These are phyloP conservation scores for Entoloma clypeatum DNA, from an alignment of 1,284 basidiomycete genomes.

Conservation along the genomic window DNA sequence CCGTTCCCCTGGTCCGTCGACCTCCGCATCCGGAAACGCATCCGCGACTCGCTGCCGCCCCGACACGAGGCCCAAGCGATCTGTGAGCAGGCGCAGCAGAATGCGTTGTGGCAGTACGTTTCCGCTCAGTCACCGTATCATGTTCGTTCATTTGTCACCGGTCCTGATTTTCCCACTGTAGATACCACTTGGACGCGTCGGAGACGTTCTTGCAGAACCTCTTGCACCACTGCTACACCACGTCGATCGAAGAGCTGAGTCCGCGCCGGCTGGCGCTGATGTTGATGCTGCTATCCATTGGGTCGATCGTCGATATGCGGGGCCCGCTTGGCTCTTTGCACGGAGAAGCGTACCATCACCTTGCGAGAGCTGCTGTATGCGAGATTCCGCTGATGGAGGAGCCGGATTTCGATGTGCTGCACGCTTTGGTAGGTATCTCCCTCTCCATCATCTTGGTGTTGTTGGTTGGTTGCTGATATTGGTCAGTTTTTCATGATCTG, in stretches of 20 bases:
- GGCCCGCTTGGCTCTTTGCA: slow-evolving; percentile 47
- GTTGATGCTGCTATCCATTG: slow-evolving; percentile 66
- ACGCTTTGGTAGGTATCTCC: slow-evolving; percentile 46
- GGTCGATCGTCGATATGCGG: slow-evolving; percentile 59
- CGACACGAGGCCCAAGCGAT: slow-evolving; percentile 51
- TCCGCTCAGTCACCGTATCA: no score
- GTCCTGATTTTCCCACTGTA: no score
- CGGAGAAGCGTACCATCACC: slow-evolving; percentile 63
- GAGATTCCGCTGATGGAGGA: slow-evolving; percentile 68
- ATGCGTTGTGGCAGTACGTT: slow-evolving; percentile 69
- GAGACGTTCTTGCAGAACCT: slow-evolving; percentile 64
- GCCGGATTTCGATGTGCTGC: slow-evolving; percentile 61
- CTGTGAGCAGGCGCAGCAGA: slow-evolving; percentile 56
- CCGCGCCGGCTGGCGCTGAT: slow-evolving; percentile 60
- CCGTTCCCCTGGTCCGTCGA: slow-evolving; percentile 60
- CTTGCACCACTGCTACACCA: slow-evolving; percentile 60
- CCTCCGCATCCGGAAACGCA: slow-evolving; percentile 53
- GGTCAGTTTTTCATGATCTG: slow-evolving; percentile 66
- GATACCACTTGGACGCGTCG: slow-evolving; percentile 63
- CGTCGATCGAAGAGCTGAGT: slow-evolving; percentile 49
- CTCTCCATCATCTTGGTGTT: neutral
- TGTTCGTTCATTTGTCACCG: no score
- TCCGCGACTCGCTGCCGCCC: slow-evolving; percentile 55
- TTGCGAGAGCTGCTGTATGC: slow-evolving; percentile 64
- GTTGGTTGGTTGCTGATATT: neutral